Evolutionary conservation across 345 rosid genomes (phyloP), one percentile per base, ranked within the genome.

Genomic region (Sisymbrium irio): DNA sequence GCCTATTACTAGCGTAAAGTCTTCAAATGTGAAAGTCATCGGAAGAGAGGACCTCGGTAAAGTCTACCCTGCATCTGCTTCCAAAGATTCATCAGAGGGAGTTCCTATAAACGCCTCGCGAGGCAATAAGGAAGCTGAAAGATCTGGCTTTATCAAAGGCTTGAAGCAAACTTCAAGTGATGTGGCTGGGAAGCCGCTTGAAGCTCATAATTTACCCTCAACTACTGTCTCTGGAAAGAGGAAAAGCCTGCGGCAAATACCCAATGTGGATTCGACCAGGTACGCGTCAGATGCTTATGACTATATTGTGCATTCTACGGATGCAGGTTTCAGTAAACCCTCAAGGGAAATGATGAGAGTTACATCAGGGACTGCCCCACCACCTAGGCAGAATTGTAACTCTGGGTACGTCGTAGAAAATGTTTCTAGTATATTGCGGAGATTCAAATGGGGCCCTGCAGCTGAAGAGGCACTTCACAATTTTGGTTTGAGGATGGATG

Each of bases 361-460:
- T 65, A 76, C 80, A 12, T 72, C 69, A 36, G 72, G 77, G 61
- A 62, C 63, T 18, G 74, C 80, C 62, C 76, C 89, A 40, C 67
- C 66, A 50, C 59, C 80, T 70, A 79, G 89, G 79, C 88, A 85
- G 50, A 36, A 32, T 67, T 50, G 49, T 42, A 81, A 80, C 58
- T 15, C 80, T 19, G 74, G 85, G 39, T 79, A 79, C 37, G 72
- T 79, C 0, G 89, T 89, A 32, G 96, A 85, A 77, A 83, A 75
- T 25, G 89, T 87, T 74, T 88, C 86, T 46, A 77, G 53, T 50
- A 82, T 89, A 72, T 58, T 94, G 66, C 82, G 71, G 71, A 82
- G 80, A 66, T 67, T 81, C 65, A 85, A 83, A 58, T 95, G 99
- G 99, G 91, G 96, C 22, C 80, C 92, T 74, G 84, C 88, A 4